Base-by-base conservation (phyloP, 2,329 filamentous ascomycete species). In the Aaosphaeria arxii region DNA sequence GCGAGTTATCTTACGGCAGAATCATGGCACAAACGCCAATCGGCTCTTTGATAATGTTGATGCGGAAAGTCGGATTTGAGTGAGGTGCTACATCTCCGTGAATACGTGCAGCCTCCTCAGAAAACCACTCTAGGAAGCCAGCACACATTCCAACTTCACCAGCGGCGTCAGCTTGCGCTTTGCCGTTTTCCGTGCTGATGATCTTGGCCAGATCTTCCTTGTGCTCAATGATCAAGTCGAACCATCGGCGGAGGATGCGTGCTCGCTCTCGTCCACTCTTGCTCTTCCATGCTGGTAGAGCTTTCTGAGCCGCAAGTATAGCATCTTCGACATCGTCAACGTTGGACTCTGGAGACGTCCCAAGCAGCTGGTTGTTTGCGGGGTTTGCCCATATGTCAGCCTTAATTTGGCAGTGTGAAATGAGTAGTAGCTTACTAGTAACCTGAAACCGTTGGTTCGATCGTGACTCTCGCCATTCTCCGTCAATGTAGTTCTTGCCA, bases 21-120 rank as follows among this genome's bases (percentile, higher is more conserved):
- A 87, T 70, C 0, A 83, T 84, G 0, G 78, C 84, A 0, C 78
- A 76, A 11, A 86, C 83, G 44, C 84, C 84, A 53, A 41, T 41
- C 17, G 39, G 39, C 39, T 41, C 11, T 28, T 41, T 41, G 39
- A 41, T 28, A 9, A 41, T 24, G 39, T 11, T 41, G 11, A 17
- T 41, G 11, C 39, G 39, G 9, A 11, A 17, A 17, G 11, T 4
- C 39, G 39, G 24, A 28, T 11, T 28, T 24, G 39, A 41, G 24
- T 11, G 39, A 11, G 9, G 9, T 9, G 39, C 39, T 11, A 41
- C 17, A 9, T 11, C 11, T 9, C 39, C 39, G 11, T 24, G 39
- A 28, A 41, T 28, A 11, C 39, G 39, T 24, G 11, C 39, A n/a
- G 39, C 39, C 28, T 41, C 39, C 11, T 24, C 39, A 11, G 39